phyloP scores from a whole-genome alignment of 768 basidiomycete species.

The Serendipita vermifera region DNA sequence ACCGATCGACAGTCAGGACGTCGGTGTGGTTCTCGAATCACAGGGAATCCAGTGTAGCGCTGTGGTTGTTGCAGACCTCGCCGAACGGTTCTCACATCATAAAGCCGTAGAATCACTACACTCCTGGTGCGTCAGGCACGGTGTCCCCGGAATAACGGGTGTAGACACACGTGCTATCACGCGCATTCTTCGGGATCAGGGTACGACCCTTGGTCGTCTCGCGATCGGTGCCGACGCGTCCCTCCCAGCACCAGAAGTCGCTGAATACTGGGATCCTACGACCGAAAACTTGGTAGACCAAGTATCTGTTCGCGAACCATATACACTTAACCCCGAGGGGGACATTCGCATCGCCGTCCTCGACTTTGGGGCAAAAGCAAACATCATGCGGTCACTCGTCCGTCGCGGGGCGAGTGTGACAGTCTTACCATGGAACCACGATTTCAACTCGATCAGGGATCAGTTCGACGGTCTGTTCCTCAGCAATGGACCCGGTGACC shows the following conservation, averaged over 20 bases:
- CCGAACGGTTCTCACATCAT: slow-evolving; percentile 91
- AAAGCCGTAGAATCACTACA: slow-evolving; percentile 84
- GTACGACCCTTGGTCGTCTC: slow-evolving; percentile 87
- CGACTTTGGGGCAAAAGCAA: slow-evolving; percentile 96
- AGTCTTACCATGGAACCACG: slow-evolving; percentile 93
- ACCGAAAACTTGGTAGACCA: slow-evolving; percentile 88
- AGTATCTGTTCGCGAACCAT: slow-evolving; percentile 73
- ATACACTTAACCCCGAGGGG: slow-evolving; percentile 74
- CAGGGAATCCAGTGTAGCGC: slow-evolving; percentile 81
- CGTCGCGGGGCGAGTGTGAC: slow-evolving; percentile 86
- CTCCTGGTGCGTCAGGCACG: slow-evolving; percentile 83
- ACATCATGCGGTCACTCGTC: slow-evolving; percentile 86
- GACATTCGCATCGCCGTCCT: slow-evolving; percentile 88
- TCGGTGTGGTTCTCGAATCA: slow-evolving; percentile 84
- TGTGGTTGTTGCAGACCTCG: slow-evolving; percentile 87
- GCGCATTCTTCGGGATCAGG: slow-evolving; percentile 83
- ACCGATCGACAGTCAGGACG: slow-evolving; percentile 57
- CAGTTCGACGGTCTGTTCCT: slow-evolving; percentile 91
- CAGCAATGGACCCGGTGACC: slow-evolving; percentile 94
- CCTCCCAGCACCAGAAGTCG: slow-evolving; percentile 40
- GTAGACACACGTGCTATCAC: slow-evolving; percentile 98
- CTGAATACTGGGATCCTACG: slow-evolving; percentile 91
- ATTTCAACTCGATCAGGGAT: slow-evolving; percentile 86
- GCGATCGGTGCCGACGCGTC: slow-evolving; percentile 65
- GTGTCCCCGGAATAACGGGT: slow-evolving; percentile 87